phyloP scores from a whole-genome alignment of 2,329 filamentous ascomycete genomes.

The Diaporthe batatas region DNA sequence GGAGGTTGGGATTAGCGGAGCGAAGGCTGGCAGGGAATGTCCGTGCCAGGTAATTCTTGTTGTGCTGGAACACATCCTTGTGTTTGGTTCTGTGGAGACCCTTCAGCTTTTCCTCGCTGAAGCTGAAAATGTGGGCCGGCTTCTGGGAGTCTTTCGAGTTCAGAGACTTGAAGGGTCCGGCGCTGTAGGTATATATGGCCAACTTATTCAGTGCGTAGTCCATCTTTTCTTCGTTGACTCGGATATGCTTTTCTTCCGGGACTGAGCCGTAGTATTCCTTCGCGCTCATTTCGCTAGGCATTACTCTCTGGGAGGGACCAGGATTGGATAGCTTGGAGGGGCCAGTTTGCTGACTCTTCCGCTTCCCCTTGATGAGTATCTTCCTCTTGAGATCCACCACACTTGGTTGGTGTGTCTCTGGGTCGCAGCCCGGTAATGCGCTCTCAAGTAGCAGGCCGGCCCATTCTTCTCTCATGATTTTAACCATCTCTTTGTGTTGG shows the following conservation, averaged over 20 bases:
- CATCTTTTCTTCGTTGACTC: conserved; percentile 57
- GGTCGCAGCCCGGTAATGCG: conserved; percentile 63
- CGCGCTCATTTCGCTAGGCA: conserved; percentile 48
- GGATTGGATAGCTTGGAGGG: conserved; percentile 48
- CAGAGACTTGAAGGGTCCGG: conserved; percentile 77
- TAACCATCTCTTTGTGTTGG: conserved; percentile 92
- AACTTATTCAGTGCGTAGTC: conserved; percentile 78
- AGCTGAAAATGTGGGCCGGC: conserved; percentile 83
- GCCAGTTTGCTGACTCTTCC: conserved; percentile 53
- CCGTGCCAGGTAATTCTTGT: conserved; percentile 88
- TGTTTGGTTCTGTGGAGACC: conserved; percentile 72
- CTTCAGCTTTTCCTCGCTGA: conserved; percentile 83
- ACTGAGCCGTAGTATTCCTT: conserved; percentile 61
- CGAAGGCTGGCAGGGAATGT: conserved; percentile 82
- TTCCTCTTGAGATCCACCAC: conserved; percentile 80
- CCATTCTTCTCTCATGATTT: conserved; percentile 94
- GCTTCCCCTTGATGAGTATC: conserved; percentile 87
- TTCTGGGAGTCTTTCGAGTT: conserved; percentile 64
- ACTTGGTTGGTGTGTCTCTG: conserved; percentile 71
- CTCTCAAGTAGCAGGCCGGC: conserved; percentile 76
- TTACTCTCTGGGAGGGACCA: conserved; percentile 57
- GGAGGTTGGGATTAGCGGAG: conserved; percentile 85
- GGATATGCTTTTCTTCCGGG: not conserved
- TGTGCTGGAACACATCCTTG: conserved; percentile 86
- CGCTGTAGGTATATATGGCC: conserved; percentile 88